Evolutionary conservation across 192 early-diverging fungal species (phyloP).

Genomic region (Umbelopsis sp.): DNA sequence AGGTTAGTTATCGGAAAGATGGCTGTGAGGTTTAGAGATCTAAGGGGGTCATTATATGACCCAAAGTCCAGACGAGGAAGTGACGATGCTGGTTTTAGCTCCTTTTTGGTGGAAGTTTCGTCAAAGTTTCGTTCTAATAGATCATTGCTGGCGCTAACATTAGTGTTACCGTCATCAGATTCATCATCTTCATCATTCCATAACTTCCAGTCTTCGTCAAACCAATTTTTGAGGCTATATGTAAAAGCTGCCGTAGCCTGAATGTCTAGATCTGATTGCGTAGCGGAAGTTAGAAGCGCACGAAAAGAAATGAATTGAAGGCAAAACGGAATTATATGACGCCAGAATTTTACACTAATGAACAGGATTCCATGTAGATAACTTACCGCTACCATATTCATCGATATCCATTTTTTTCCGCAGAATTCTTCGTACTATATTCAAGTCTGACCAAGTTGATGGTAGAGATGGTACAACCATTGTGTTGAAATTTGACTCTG

Average conservation of each 20-base stretch:
- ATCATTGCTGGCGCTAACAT: not conserved
- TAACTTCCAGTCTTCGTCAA: slow-evolving; percentile 57
- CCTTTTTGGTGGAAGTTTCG: not conserved
- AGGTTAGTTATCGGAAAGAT: slow-evolving; percentile 45
- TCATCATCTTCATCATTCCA: slow-evolving; percentile 29
- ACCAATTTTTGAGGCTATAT: slow-evolving; percentile 55
- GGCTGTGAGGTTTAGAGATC: slow-evolving; percentile 44
- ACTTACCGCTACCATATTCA: slow-evolving; percentile 33
- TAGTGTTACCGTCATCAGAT: not conserved
- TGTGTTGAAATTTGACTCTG: slow-evolving; percentile 47
- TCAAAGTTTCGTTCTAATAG: slow-evolving; percentile 1
- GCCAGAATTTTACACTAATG: not conserved
- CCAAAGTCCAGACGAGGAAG: slow-evolving; percentile 49
- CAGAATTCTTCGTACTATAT: slow-evolving; percentile 42
- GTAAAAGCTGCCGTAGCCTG: slow-evolving; percentile 42
- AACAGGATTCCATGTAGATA: not conserved
- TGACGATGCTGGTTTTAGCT: slow-evolving; percentile 10
- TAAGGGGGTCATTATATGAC: slow-evolving; percentile 56
- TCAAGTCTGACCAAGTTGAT: slow-evolving; percentile 35
- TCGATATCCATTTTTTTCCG: slow-evolving; percentile 36
- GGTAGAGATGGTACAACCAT: slow-evolving; percentile 31
- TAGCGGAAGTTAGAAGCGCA: not conserved
- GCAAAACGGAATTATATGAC: no score
- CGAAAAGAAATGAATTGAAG: no score
- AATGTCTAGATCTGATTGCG: not conserved